These are phyloP conservation scores for Plenodomus lindquistii DNA, from an alignment of 2,329 filamentous ascomycete genomes.

Conservation along the genomic window DNA sequence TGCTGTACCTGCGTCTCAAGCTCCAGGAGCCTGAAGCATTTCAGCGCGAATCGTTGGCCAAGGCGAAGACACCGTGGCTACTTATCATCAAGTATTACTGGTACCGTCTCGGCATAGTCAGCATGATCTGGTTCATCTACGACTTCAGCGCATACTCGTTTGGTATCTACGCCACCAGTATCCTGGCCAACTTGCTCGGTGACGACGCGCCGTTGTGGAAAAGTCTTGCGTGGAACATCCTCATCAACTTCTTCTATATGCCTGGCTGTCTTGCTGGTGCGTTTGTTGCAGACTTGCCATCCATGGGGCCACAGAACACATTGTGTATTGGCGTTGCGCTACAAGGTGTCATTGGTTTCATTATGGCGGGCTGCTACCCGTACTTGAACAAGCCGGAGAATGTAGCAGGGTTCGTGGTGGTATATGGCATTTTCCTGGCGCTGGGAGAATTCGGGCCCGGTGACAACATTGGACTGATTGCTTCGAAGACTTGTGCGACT, in stretches of 20 bases:
- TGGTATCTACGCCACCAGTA: conserved; percentile 79
- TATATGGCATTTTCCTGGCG: conserved; percentile 77
- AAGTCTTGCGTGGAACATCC: conserved; percentile 83
- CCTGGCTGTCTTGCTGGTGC: conserved; percentile 80
- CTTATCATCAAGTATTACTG: conserved; percentile 60
- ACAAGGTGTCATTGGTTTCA: conserved; percentile 81
- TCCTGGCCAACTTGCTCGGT: conserved; percentile 68
- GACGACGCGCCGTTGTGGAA: conserved; percentile 68
- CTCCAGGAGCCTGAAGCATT: conserved; percentile 58
- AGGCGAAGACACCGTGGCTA: conserved; percentile 45
- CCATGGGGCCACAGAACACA: conserved; percentile 75
- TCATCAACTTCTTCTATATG: conserved; percentile 88
- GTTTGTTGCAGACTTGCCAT: conserved; percentile 68
- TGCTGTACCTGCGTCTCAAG: conserved; percentile 63
- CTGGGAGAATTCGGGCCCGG: conserved; percentile 83
- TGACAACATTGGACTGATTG: conserved; percentile 87
- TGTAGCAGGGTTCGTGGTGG: conserved; percentile 75
- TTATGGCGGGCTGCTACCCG: conserved; percentile 81
- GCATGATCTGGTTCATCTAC: conserved; percentile 60
- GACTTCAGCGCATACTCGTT: conserved; percentile 84
- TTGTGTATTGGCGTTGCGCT: conserved; percentile 70
- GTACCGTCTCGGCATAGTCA: conserved; percentile 58
- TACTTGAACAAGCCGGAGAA: conserved; percentile 68
- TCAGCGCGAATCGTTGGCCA: conserved; percentile 54
- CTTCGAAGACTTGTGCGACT: conserved; percentile 85